Conservation (phyloP, 495 filamentous ascomycete species). For the Peziza echinospora region DNA sequence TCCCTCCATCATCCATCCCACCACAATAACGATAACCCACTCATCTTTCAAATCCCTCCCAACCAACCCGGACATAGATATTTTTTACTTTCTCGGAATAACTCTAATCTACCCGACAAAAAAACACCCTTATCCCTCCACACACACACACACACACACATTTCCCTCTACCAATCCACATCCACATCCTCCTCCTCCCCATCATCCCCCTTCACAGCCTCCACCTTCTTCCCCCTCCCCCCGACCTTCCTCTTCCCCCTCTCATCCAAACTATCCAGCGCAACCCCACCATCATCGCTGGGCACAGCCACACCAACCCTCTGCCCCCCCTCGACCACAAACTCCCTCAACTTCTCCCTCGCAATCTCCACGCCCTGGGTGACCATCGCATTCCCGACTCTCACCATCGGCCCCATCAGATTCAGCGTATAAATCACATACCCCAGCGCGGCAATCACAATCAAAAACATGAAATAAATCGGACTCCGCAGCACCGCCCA, state of each 20-base stretch:
- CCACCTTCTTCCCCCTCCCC: conserved; percentile 30
- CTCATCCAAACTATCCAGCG: conserved; percentile 37
- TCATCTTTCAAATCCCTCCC: too few relatives aligned
- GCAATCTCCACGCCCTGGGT: conserved; percentile 71
- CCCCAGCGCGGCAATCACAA: conserved; percentile 47
- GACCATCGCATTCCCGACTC: conserved; percentile 77
- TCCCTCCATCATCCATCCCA: too few relatives aligned
- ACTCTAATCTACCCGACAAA: too few relatives aligned
- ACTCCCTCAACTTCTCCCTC: conserved; percentile 71
- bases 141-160: too few relatives aligned
- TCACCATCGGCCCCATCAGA: conserved; percentile 82
- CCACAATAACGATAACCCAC: too few relatives aligned
- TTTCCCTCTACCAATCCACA: too few relatives aligned
- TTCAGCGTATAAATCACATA: conserved; percentile 87
- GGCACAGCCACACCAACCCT: neutral
- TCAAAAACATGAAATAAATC: conserved; percentile 69
- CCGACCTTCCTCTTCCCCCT: conserved; percentile 32
- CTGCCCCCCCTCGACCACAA: conserved; percentile 32
- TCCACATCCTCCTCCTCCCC: too few relatives aligned
- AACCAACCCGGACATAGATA: too few relatives aligned
- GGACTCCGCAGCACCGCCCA: conserved; percentile 64
- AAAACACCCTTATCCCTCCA: too few relatives aligned
- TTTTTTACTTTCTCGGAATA: too few relatives aligned
- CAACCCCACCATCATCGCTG: conserved; percentile 27
- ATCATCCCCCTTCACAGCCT: neutral